These are phyloP conservation scores for Saturnispora serradocipensis DNA, from an alignment of 805 yeast species.

Conservation along the genomic window DNA sequence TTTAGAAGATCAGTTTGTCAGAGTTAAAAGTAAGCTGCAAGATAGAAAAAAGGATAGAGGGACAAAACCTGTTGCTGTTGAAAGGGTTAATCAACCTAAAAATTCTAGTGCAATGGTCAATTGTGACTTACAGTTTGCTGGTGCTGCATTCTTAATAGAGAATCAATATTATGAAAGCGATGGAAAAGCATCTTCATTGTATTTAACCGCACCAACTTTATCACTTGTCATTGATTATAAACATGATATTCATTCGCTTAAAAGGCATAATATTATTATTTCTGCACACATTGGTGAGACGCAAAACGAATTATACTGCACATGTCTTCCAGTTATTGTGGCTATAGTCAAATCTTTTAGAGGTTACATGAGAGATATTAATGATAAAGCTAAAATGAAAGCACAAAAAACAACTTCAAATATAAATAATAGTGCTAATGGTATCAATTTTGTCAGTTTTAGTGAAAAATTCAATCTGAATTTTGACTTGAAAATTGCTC, in stretches of 20 bases:
- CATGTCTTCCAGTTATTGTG: conserved; percentile 68
- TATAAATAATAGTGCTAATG: conserved; percentile 3
- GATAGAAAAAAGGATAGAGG: not conserved
- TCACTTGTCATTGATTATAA: conserved; percentile 46
- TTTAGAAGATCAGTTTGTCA: conserved; percentile 23
- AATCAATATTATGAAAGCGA: conserved; percentile 35
- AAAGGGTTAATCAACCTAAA: not conserved
- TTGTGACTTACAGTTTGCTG: conserved; percentile 52
- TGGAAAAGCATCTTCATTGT: conserved; percentile 41
- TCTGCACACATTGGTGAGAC: conserved; percentile 62
- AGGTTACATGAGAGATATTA: conserved; percentile 32
- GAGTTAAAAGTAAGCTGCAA: conserved; percentile 6
- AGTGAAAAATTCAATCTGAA: conserved; percentile 52
- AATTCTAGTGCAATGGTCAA: conserved; percentile 30
- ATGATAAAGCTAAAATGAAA: not conserved
- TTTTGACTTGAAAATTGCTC: conserved; percentile 54
- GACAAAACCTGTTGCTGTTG: not conserved
- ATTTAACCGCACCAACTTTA: conserved; percentile 69
- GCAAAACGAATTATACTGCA: conserved; percentile 56
- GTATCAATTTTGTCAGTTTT: conserved; percentile 34
- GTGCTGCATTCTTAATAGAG: conserved; percentile 50
- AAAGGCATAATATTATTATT: conserved; percentile 37
- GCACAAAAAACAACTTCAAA: not conserved
- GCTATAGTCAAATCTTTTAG: conserved; percentile 48
- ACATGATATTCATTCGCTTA: conserved; percentile 27